phyloP scores from a whole-genome alignment of 1,139 yeast species.

The Spathaspora sp. region DNA sequence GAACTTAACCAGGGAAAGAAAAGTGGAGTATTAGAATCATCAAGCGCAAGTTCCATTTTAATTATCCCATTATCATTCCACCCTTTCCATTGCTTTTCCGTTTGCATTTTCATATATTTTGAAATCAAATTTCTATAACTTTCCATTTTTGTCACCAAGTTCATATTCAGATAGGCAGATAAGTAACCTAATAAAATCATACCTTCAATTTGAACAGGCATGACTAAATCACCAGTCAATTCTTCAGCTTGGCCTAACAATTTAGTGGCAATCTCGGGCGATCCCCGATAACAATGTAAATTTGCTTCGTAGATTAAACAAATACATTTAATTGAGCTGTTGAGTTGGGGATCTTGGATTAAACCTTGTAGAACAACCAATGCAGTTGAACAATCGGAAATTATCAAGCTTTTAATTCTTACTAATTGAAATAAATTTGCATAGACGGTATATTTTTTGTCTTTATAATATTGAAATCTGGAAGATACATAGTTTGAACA shows the following conservation, averaged over 20 bases:
- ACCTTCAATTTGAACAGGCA: conserved; percentile 31
- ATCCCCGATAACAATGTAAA: conserved; percentile 29
- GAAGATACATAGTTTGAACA: conserved; percentile 29
- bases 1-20: conserved; percentile 38
- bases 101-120: conserved; percentile 13
- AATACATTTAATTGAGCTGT: conserved; percentile 19
- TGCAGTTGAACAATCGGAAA: conserved; percentile 24
- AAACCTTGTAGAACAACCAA: conserved; percentile 25
- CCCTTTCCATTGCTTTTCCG: conserved; percentile 16
- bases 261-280: conserved; percentile 19
- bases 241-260: conserved; percentile 17
- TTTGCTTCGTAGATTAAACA: conserved; percentile 22
- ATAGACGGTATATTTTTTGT: conserved; percentile 14
- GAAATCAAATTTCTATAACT: conserved; percentile 20
- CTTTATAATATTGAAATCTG: conserved; percentile 20
- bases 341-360: conserved; percentile 13
- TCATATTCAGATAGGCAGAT: conserved; percentile 24
- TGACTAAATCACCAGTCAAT: neutral
- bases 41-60: neutral
- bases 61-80: conserved; percentile 30
- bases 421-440: conserved; percentile 26
- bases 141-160: conserved; percentile 21
- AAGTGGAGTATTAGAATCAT: conserved; percentile 10
- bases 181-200: conserved; percentile 25
- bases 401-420: conserved; percentile 28